Evolutionary conservation across 2,329 filamentous ascomycete species (phyloP).

Genomic region (Chaetothyriales sp.): DNA sequence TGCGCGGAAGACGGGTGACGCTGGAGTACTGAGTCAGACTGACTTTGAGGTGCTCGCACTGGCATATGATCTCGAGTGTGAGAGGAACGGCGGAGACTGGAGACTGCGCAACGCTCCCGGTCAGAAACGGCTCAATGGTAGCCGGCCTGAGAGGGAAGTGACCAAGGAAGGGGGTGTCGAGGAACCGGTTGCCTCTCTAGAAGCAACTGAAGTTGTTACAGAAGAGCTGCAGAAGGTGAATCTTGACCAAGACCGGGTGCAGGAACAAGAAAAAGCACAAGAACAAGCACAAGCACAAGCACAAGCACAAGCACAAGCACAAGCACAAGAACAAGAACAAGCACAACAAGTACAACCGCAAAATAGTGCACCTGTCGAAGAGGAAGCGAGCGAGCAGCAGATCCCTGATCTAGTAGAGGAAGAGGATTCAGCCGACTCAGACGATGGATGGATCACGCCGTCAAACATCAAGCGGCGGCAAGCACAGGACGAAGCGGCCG

Average conservation of each 20-base stretch:
- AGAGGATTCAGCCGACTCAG: conserved; percentile 22
- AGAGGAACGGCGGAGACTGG: conserved; percentile 81
- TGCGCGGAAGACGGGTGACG: conserved; percentile 75
- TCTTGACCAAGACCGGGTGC: neutral
- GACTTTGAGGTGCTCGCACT: conserved; percentile 83
- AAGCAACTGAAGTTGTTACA: neutral
- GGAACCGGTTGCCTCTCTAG: conserved; percentile 6
- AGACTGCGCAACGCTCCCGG: conserved; percentile 62
- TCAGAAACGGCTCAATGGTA: conserved; percentile 63
- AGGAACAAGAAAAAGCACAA: neutral
- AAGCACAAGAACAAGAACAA: neutral
- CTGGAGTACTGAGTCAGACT: conserved; percentile 70
- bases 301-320: neutral
- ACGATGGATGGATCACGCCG: conserved; percentile 84
- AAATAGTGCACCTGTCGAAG: neutral
- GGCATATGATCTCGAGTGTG: conserved; percentile 86
- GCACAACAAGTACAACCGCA: neutral
- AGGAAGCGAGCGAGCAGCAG: neutral
- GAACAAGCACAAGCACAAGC: neutral
- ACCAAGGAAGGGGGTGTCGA: conserved; percentile 9
- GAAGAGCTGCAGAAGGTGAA: neutral
- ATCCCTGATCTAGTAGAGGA: conserved; percentile 11
- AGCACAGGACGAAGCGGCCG: conserved; percentile 44
- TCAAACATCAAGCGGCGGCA: conserved; percentile 79
- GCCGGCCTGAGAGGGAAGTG: conserved; percentile 33